Percentiles rank a stretch among this genome's conserved stretches.
These are phyloP conservation scores for Inonotus hispidus DNA, from an alignment of 1,284 basidiomycete genomes.

Conservation along the genomic window DNA sequence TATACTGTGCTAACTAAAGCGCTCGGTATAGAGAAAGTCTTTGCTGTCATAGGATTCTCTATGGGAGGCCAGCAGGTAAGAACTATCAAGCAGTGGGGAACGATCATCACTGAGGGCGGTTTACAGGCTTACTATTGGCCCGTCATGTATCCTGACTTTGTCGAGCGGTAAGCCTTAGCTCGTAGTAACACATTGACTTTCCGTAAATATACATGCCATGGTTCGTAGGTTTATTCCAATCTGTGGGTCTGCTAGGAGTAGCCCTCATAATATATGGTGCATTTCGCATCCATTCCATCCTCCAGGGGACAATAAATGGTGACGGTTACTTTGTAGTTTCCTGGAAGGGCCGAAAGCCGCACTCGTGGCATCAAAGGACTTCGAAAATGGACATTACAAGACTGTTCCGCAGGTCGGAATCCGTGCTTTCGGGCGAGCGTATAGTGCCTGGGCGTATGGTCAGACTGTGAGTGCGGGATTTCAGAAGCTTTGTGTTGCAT, in stretches of 20 bases:
- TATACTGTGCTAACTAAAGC: conserved; percentile 46
- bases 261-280: conserved; percentile 35
- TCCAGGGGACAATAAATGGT: neutral
- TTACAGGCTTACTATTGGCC: conserved; percentile 34
- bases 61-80: conserved; percentile 57
- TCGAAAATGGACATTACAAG: conserved; percentile 32
- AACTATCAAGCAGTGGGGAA: neutral
- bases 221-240: conserved; percentile 40
- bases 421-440: conserved; percentile 33
- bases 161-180: conserved; percentile 31
- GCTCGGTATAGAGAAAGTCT: conserved; percentile 43
- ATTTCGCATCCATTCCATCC: conserved; percentile 14
- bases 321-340: conserved; percentile 34
- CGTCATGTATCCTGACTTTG: conserved; percentile 32
- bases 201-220: conserved; percentile 5
- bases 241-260: conserved; percentile 34
- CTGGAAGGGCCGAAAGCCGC: conserved; percentile 44
- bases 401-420: conserved; percentile 30
- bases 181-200: conserved; percentile 2
- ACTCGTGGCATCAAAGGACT: conserved; percentile 32
- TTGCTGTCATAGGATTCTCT: conserved; percentile 52
- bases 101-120: neutral
- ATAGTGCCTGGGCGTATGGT: conserved; percentile 36
- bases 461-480: conserved; percentile 28
- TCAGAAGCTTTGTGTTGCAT: neutral